phyloP scores from a whole-genome alignment of 768 basidiomycete species.

The Sarcodon sp. region DNA sequence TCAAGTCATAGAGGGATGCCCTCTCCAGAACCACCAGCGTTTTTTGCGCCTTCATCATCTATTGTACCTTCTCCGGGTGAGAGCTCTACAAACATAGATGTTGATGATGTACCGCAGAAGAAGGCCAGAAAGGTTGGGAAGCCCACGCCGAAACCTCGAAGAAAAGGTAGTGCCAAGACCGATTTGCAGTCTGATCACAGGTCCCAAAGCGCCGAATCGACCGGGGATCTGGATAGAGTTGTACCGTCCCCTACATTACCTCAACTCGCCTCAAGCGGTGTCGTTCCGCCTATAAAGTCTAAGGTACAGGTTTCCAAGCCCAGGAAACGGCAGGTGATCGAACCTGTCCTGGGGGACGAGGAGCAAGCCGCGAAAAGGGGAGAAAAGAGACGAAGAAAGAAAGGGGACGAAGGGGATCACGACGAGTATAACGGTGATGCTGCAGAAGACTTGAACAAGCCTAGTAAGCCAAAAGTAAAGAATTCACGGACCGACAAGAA shows the following conservation, averaged over 20 bases:
- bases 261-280: neutral
- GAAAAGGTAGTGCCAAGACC: constrained; percentile 4
- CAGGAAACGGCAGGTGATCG: neutral
- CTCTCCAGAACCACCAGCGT: neutral
- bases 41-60: neutral
- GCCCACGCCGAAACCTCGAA: constrained; percentile 3
- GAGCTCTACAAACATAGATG: constrained; percentile 2
- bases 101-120: constrained; percentile 8
- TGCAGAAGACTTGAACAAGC: neutral
- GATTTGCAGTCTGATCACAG: neutral
- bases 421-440: neutral
- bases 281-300: neutral
- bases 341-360: neutral
- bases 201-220: too few species aligned
- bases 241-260: too few species aligned
- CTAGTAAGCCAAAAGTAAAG: constrained; percentile 1
- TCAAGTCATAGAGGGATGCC: neutral
- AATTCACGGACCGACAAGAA: neutral
- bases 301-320: too few species aligned
- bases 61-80: neutral
- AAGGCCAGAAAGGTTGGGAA: constrained; percentile 7
- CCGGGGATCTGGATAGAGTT: neutral
- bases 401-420: neutral
- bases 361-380: neutral
- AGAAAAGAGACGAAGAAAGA: neutral